phyloP scores from a whole-genome alignment of 768 basidiomycete species.

The Agaricus bisporus region DNA sequence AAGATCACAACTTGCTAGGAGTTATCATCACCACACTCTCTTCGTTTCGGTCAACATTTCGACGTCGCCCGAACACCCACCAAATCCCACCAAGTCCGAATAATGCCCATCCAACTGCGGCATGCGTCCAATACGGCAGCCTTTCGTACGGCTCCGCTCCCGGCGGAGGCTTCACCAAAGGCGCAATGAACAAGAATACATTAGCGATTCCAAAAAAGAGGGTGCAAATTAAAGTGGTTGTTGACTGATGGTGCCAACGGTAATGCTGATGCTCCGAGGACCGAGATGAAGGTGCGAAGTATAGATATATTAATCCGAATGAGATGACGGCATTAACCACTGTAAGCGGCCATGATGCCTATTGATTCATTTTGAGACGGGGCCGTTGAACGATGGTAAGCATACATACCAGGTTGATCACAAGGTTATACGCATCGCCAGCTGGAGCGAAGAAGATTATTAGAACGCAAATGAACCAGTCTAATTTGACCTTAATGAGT shows the following conservation, averaged over 20 bases:
- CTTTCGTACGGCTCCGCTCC: conserved; percentile 40
- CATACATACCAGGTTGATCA: conserved; percentile 39
- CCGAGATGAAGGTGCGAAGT: not conserved
- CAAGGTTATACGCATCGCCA: conserved; percentile 58
- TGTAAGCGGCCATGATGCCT: conserved; percentile 35
- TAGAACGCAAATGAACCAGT: conserved; percentile 24
- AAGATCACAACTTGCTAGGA: too few relatives aligned
- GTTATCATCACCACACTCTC: too few relatives aligned
- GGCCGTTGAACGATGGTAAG: not conserved
- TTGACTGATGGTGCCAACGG: not conserved
- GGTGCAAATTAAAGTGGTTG: conserved; percentile 8
- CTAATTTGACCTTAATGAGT: conserved; percentile 15
- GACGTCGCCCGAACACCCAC: conserved; percentile 22
- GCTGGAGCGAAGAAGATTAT: conserved; percentile 35
- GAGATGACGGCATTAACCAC: conserved; percentile 43
- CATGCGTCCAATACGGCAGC: conserved; percentile 54
- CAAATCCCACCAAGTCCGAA: conserved; percentile 32
- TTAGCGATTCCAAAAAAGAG: conserved; percentile 54
- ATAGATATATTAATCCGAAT: conserved; percentile 37
- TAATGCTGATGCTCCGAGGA: not conserved
- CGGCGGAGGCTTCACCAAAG: conserved; percentile 43
- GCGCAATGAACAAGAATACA: conserved; percentile 50
- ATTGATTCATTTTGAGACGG: not conserved
- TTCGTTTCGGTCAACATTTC: too few relatives aligned
- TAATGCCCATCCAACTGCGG: conserved; percentile 32